Evolutionary conservation across 108 stramenopile genomes (phyloP).

Genomic region (Aurantiochytrium sp.): DNA sequence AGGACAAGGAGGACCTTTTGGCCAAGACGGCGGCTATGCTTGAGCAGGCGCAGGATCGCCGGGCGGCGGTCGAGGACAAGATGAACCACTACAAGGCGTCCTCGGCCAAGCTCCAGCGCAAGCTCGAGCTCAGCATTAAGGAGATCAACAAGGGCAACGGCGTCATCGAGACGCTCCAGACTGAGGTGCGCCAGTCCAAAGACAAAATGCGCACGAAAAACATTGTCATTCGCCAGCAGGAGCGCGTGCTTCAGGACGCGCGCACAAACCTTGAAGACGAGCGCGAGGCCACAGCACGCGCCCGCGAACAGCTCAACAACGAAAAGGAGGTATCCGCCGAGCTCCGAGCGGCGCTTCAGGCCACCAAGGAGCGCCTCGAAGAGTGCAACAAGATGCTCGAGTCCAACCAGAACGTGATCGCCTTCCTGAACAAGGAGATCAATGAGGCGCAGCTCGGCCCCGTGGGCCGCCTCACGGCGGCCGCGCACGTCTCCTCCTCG

Average conservation of each 20-base stretch:
- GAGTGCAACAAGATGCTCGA: constrained; percentile 47
- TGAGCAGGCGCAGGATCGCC: background rate
- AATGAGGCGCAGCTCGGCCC: constrained; percentile 33
- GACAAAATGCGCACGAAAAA: constrained; percentile 43
- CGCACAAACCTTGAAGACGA: background rate
- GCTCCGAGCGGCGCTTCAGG: constrained; percentile 12
- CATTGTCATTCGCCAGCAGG: constrained; percentile 54
- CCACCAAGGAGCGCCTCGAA: constrained; percentile 36
- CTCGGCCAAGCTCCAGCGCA: constrained; percentile 49
- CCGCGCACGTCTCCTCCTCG: background rate
- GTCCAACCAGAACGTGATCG: constrained; percentile 57
- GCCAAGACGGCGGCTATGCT: background rate
- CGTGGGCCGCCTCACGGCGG: background rate
- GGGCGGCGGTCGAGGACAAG: background rate
- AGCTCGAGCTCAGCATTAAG: constrained; percentile 44
- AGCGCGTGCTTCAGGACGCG: constrained; percentile 9
- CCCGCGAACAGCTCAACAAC: background rate
- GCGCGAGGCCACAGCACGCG: background rate
- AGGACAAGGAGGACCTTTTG: constrained; percentile 8
- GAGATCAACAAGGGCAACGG: constrained; percentile 54
- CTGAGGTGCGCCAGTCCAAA: constrained; percentile 24
- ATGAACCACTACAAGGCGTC: constrained; percentile 22
- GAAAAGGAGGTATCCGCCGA: background rate
- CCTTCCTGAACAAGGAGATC: constrained; percentile 56
- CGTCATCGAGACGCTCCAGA: constrained; percentile 50